phyloP scores from a whole-genome alignment of 2,329 filamentous ascomycete genomes.

The Apiospora rasikravindrae region DNA sequence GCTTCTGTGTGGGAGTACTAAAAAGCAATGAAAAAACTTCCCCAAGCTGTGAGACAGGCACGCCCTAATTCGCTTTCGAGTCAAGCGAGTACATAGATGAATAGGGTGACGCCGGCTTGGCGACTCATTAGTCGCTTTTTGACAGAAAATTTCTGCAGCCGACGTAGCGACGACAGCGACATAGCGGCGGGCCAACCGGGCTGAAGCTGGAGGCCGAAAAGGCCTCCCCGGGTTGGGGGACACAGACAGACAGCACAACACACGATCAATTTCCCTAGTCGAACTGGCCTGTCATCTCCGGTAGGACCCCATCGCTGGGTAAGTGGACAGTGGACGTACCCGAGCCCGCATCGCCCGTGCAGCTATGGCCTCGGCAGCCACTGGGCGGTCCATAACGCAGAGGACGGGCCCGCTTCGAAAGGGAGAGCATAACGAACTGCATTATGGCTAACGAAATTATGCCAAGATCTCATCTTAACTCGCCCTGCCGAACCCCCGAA shows the following conservation, averaged over 20 bases:
- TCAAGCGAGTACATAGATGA: background rate
- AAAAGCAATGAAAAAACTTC: too few relatives aligned
- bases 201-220: background rate
- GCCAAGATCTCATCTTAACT: slow-evolving; percentile 12
- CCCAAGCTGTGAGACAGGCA: background rate
- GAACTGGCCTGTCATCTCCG: slow-evolving; percentile 8
- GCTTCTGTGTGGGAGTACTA: background rate
- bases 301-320: background rate
- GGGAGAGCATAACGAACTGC: slow-evolving; percentile 11
- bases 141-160: background rate
- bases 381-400: background rate
- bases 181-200: background rate
- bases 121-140: background rate
- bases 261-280: slow-evolving; percentile 18
- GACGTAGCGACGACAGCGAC: background rate
- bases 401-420: background rate
- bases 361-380: slow-evolving; percentile 2
- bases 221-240: background rate
- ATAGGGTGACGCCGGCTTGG: background rate
- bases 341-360: slow-evolving; percentile 1
- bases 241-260: background rate
- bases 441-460: background rate
- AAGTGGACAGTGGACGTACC: background rate
- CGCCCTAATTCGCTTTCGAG: background rate
- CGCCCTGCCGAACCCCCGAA: background rate